A percentile compares a stretch with the other conserved stretches of the same genome.
Conservation (phyloP, 2,329 filamentous ascomycete species). For the Colletotrichum orbiculare region DNA sequence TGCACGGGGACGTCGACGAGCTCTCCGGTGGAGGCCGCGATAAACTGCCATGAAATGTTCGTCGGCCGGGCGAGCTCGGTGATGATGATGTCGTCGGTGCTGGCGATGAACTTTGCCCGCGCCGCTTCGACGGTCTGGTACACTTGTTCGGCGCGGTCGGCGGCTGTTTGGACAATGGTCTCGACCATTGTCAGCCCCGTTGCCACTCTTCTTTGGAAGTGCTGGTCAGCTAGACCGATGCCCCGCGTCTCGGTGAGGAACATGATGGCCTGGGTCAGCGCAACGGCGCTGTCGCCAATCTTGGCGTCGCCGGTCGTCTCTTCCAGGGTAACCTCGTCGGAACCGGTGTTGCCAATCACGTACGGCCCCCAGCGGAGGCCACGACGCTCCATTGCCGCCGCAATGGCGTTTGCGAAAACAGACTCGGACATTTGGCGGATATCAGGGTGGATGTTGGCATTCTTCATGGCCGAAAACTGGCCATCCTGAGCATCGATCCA, state of each 20-base stretch:
- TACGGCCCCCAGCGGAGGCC: conserved; percentile 46
- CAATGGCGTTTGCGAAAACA: conserved; percentile 44
- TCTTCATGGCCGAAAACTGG: conserved; percentile 48
- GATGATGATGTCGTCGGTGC: conserved; percentile 43
- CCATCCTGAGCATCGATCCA: conserved; percentile 43
- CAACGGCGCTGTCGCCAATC: conserved; percentile 45
- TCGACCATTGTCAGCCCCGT: conserved; percentile 43
- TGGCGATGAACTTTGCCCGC: conserved; percentile 42
- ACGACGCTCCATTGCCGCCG: conserved; percentile 42
- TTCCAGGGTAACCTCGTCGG: conserved; percentile 36
- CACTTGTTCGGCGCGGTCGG: conserved; percentile 43
- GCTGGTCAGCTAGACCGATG: conserved; percentile 44
- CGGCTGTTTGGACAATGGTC: conserved; percentile 44
- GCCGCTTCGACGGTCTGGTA: conserved; percentile 41
- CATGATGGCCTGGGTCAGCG: conserved; percentile 43
- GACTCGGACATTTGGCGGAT: conserved; percentile 44
- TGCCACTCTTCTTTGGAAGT: conserved; percentile 45
- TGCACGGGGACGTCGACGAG: conserved; percentile 42
- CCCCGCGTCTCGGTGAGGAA: conserved; percentile 47
- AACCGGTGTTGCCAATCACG: conserved; percentile 37
- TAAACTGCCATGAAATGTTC: conserved; percentile 41
- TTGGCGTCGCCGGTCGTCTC: conserved; percentile 45
- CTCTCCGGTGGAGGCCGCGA: conserved; percentile 42
- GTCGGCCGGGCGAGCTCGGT: conserved; percentile 41
- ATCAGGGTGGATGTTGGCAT: conserved; percentile 45